Percentiles rank a stretch among this genome's conserved stretches.
Evolutionary conservation across 345 rosid genomes (phyloP).

Genomic region (Crucihimalaya himalaica): DNA sequence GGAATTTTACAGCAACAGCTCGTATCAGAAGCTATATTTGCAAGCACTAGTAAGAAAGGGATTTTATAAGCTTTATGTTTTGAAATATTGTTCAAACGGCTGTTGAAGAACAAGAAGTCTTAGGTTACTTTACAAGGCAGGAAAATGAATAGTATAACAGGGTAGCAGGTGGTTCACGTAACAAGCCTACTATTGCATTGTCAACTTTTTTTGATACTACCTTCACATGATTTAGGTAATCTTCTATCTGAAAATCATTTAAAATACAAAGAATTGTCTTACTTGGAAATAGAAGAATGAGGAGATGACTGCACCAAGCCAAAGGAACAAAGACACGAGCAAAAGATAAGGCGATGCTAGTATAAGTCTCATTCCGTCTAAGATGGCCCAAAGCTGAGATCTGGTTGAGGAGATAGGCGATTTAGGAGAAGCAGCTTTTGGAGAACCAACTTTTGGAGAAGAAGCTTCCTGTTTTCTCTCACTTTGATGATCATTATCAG

Average conservation of each 20-base stretch:
- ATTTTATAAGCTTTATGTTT: neutral
- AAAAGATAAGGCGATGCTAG: constrained; percentile 75
- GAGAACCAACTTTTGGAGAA: constrained; percentile 38
- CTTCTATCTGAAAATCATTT: neutral
- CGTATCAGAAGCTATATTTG: neutral
- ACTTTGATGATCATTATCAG: constrained; percentile 47
- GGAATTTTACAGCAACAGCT: neutral
- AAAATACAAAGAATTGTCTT: constrained; percentile 8
- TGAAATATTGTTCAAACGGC: neutral
- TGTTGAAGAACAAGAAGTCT: neutral
- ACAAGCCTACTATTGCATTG: neutral
- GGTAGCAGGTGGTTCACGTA: neutral
- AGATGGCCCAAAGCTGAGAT: constrained; percentile 74
- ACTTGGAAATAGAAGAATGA: constrained; percentile 98
- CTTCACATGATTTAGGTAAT: neutral
- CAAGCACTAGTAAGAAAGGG: neutral
- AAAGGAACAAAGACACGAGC: constrained; percentile 79
- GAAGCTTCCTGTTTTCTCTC: constrained; percentile 45
- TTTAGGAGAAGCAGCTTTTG: constrained; percentile 49
- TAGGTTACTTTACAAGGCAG: neutral
- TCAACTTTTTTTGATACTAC: neutral
- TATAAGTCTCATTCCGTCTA: constrained; percentile 78
- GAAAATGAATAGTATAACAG: neutral
- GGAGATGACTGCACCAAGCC: constrained; percentile 94
- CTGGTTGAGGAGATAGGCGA: constrained; percentile 48